phyloP scores from a whole-genome alignment of 2,329 filamentous ascomycete species.

The Aureobasidium uvarum region DNA sequence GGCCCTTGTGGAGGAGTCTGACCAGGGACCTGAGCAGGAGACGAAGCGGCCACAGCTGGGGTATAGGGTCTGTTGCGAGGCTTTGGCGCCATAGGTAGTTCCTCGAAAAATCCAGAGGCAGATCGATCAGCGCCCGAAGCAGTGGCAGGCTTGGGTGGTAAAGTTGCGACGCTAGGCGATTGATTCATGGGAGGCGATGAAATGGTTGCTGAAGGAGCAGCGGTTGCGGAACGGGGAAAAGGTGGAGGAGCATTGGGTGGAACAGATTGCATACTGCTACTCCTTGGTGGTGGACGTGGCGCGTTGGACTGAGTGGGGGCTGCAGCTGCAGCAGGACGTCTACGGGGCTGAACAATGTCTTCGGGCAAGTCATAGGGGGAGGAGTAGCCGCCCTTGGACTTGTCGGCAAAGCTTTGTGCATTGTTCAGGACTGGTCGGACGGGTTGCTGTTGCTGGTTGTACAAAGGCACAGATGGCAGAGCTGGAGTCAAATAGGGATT shows the following conservation, averaged over 20 bases:
- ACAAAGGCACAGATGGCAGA: slow-evolving; percentile 7
- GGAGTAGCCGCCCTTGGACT: slow-evolving; percentile 85
- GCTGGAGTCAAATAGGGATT: slow-evolving; percentile 38
- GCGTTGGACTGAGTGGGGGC: slow-evolving; percentile 34
- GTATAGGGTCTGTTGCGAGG: slow-evolving; percentile 38
- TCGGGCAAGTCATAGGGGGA: slow-evolving; percentile 95
- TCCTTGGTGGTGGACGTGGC: slow-evolving; percentile 59
- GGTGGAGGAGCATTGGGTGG: slow-evolving; percentile 36
- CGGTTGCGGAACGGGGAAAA: slow-evolving; percentile 26
- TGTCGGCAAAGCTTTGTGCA: slow-evolving; percentile 80
- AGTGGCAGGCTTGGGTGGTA: slow-evolving; percentile 33
- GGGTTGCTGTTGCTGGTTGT: slow-evolving; percentile 25
- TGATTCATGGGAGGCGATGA: slow-evolving; percentile 44
- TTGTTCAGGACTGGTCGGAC: slow-evolving; percentile 15
- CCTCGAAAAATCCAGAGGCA: slow-evolving; percentile 49
- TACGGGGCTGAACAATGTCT: slow-evolving; percentile 72
- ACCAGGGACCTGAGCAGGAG: slow-evolving; percentile 23
- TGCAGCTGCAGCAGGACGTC: slow-evolving; percentile 51
- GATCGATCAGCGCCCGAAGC: slow-evolving; percentile 29
- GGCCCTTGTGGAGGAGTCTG: slow-evolving; percentile 26
- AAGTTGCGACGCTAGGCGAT: slow-evolving; percentile 29
- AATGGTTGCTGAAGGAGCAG: slow-evolving; percentile 38
- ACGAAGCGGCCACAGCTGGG: slow-evolving; percentile 16
- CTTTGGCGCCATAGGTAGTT: slow-evolving; percentile 48
- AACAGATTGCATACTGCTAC: slow-evolving; percentile 51